Conservation (phyloP, 345 rosid species). For the Cardamine occulta region DNA sequence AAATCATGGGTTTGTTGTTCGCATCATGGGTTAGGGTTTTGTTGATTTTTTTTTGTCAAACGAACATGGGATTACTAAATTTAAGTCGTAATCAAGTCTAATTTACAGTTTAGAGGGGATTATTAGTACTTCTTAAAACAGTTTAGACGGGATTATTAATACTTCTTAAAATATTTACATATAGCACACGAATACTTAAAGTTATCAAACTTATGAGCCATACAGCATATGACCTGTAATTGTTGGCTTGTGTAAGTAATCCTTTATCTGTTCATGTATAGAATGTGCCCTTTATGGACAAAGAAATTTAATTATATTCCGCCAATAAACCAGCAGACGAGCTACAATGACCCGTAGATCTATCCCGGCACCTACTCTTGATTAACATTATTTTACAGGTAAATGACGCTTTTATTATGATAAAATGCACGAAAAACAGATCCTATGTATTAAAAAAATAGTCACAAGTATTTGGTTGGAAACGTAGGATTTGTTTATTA, state of each 20-base stretch:
- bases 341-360: conserved; percentile 18
- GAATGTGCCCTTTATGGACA: background rate
- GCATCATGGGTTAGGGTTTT: background rate
- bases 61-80: background rate
- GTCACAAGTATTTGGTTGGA: background rate
- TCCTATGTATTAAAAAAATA: background rate
- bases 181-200: background rate
- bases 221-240: conserved; percentile 14
- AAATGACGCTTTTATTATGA: background rate
- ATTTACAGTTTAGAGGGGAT: background rate
- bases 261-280: background rate
- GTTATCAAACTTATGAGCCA: background rate
- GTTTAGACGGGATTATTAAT: no score
- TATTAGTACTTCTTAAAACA: background rate
- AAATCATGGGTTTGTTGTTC: background rate
- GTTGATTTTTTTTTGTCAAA: no score
- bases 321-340: background rate
- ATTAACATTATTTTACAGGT: conserved; percentile 11
- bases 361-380: conserved; percentile 29
- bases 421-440: conserved; percentile 20
- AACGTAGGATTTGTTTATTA: conserved; percentile 12
- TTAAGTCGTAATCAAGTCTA: background rate
- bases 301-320: background rate
- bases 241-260: background rate
- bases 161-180: background rate